A percentile compares a stretch with the other conserved stretches of the same genome.
These are phyloP conservation scores for Nannizziopsis arthrosporioides DNA, from an alignment of 2,329 filamentous ascomycete species.

Conservation along the genomic window DNA sequence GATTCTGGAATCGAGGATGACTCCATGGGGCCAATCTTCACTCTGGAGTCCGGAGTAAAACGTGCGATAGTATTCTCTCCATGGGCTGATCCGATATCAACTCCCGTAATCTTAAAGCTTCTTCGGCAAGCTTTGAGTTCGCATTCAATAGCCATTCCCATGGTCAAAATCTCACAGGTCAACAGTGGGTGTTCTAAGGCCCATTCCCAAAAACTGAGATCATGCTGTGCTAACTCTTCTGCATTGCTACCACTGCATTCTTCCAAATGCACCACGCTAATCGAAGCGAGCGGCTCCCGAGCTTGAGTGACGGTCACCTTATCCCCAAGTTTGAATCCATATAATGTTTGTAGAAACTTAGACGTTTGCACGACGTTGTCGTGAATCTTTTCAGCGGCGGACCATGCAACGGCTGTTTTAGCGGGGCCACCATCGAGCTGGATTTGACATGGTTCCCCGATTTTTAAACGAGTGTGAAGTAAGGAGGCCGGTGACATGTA, in stretches of 20 bases:
- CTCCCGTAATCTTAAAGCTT: constrained; percentile 49
- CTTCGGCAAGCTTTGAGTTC: constrained; percentile 46
- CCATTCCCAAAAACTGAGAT: constrained; percentile 40
- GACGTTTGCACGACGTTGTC: constrained; percentile 61
- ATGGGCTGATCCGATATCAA: constrained; percentile 41
- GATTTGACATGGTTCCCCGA: constrained; percentile 46
- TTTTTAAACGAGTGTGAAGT: constrained; percentile 42
- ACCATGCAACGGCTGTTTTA: constrained; percentile 54
- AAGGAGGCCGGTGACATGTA: constrained; percentile 47
- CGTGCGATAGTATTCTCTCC: constrained; percentile 31
- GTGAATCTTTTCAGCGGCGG: constrained; percentile 50
- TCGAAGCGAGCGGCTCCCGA: constrained; percentile 41
- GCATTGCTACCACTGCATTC: constrained; percentile 40
- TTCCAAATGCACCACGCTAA: constrained; percentile 48
- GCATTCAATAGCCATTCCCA: constrained; percentile 59
- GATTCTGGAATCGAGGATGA: constrained; percentile 8
- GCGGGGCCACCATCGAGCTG: constrained; percentile 22
- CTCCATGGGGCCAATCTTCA: constrained; percentile 23
- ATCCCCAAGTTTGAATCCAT: constrained; percentile 61
- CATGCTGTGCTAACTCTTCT: constrained; percentile 27
- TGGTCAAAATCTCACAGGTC: constrained; percentile 55
- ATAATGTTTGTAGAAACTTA: constrained; percentile 59
- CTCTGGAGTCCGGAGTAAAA: constrained; percentile 25
- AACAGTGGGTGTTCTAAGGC: constrained; percentile 34
- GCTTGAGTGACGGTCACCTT: constrained; percentile 50